phyloP scores from a whole-genome alignment of 805 yeast species.

The Metschnikowia noctiluminum region DNA sequence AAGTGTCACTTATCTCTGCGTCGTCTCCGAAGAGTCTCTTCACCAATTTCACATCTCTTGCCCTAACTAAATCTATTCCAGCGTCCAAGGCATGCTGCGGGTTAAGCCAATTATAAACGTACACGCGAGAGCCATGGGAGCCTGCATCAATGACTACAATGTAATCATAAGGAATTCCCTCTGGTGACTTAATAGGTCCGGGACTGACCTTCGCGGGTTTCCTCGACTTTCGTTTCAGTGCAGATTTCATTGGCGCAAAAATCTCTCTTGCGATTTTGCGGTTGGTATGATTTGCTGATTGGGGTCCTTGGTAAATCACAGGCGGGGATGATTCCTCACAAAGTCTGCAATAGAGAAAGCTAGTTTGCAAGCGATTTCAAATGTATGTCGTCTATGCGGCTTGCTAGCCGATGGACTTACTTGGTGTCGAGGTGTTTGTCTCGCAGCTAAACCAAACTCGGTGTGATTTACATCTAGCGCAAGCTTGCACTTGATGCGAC shows the following conservation, averaged over 20 bases:
- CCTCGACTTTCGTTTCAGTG: background rate
- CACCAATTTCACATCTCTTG: constrained; percentile 7
- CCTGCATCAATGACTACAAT: constrained; percentile 64
- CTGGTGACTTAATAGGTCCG: constrained; percentile 22
- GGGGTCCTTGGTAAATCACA: no score
- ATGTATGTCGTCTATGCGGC: no score
- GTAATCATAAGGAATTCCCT: constrained; percentile 55
- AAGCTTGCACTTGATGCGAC: background rate
- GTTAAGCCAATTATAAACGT: constrained; percentile 54
- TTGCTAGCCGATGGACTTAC: no score
- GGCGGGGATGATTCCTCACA: no score
- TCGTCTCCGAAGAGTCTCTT: constrained; percentile 5
- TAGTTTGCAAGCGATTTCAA: no score
- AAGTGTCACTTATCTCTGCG: background rate
- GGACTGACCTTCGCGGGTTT: background rate
- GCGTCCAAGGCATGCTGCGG: constrained; percentile 29
- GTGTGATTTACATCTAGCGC: background rate
- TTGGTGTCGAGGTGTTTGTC: background rate
- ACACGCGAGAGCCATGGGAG: constrained; percentile 61
- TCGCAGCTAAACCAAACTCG: no score
- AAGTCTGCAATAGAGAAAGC: no score
- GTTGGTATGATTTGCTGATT: no score
- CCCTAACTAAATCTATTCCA: constrained; percentile 15
- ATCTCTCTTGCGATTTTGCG: no score
- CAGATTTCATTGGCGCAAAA: constrained; percentile 1